These are phyloP conservation scores for Sabuloglossum arenarium DNA, from an alignment of 495 filamentous ascomycete species.

Conservation along the genomic window DNA sequence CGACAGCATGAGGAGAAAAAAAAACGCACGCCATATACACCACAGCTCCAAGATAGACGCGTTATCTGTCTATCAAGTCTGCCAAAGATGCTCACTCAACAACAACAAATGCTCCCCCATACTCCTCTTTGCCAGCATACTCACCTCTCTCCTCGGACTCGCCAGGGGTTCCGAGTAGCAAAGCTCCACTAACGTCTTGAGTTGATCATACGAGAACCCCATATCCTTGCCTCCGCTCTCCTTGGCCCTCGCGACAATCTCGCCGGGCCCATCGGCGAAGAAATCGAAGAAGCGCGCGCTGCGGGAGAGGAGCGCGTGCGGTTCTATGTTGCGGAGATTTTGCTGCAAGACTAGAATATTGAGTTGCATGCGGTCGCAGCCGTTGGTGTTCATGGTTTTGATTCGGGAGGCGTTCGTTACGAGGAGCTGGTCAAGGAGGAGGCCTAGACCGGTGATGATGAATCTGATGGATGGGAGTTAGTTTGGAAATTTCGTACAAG, in stretches of 20 bases:
- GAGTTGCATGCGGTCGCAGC: conserved; percentile 62
- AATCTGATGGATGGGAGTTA: conserved; percentile 23
- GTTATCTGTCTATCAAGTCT: neutral
- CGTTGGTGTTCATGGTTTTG: conserved; percentile 49
- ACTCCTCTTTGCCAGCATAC: conserved; percentile 47
- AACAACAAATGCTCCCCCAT: conserved; percentile 54
- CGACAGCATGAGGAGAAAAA: neutral
- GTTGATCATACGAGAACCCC: conserved; percentile 43
- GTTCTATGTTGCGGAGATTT: conserved; percentile 78
- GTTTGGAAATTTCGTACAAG: neutral
- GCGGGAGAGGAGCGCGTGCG: conserved; percentile 39
- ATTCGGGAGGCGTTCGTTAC: conserved; percentile 41
- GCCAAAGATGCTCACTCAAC: conserved; percentile 66
- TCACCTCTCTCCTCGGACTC: conserved; percentile 50
- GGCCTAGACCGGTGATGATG: conserved; percentile 48
- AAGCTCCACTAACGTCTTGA: conserved; percentile 66
- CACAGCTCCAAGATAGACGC: too few relatives aligned
- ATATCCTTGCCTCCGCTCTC: conserved; percentile 20
- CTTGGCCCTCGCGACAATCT: conserved; percentile 40
- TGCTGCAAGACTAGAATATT: conserved; percentile 90
- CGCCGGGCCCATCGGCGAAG: conserved; percentile 57
- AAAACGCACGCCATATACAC: too few relatives aligned
- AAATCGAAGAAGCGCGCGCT: conserved; percentile 61
- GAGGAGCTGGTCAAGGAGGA: conserved; percentile 49
- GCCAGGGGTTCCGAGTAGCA: conserved; percentile 66